Evolutionary conservation across 352 stramenopile genomes (phyloP).

Genomic region (Phytopythium oedochilum): DNA sequence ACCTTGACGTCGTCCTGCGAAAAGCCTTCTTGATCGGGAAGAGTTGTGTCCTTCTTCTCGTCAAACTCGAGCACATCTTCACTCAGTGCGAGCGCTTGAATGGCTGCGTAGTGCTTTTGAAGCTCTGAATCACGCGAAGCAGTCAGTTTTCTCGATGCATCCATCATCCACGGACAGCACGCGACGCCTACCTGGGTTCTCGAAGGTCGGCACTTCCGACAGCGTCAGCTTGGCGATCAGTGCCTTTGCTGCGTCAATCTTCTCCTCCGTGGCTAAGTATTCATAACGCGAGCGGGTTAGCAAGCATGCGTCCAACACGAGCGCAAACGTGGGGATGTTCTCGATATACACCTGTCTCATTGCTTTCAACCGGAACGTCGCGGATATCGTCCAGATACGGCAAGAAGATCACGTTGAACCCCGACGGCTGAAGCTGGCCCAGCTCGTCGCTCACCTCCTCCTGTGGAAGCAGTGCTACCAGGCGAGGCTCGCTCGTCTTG

Average conservation of each 20-base stretch:
- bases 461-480: conserved; percentile 75
- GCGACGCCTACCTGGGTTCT: conserved; percentile 87
- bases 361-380: conserved; percentile 39
- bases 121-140: conserved; percentile 68
- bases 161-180: no score
- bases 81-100: conserved; percentile 69
- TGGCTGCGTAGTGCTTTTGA: conserved; percentile 80
- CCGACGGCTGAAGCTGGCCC: conserved; percentile 71
- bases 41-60: conserved; percentile 67
- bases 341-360: conserved; percentile 28
- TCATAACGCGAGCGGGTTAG: not conserved
- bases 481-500: conserved; percentile 70
- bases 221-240: conserved; percentile 74
- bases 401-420: conserved; percentile 76
- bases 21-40: conserved; percentile 74
- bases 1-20: conserved; percentile 61
- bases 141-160: no score
- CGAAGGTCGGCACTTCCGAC: conserved; percentile 64
- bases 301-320: conserved; percentile 5
- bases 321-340: not conserved
- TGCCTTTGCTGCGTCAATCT: conserved; percentile 58
- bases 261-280: conserved; percentile 31
- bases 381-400: conserved; percentile 82
- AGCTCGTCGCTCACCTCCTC: conserved; percentile 72
- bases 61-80: conserved; percentile 77